Base-by-base conservation (phyloP, 257 asterid species). In the Solanum sejunctum region DNA sequence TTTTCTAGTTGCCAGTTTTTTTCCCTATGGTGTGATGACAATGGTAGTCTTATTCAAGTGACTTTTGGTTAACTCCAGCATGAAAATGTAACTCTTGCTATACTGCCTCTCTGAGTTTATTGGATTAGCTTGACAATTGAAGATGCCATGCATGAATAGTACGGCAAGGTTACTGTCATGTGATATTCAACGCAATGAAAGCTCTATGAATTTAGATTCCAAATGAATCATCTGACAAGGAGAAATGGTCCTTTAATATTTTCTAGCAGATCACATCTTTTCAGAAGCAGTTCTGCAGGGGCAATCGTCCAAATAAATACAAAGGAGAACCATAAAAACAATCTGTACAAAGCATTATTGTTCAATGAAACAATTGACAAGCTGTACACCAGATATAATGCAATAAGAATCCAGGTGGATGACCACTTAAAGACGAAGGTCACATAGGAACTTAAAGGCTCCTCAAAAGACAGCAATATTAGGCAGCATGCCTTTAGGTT, bases 401-500 rank as follows among this genome's bases (percentile, higher is more conserved):
- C 66, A 56, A 86, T 84, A 85, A 87, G 41, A 60, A 86, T 7
- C 6, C 58, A 47, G 13, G 81, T 47, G 43, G 55, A 20, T 21
- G 47, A 54, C 41, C 41, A 36, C 20, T 82, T 51, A 64, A 63
- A 60, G 28, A 43, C 49, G 23, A 6, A 63, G 47, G 56, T 20
- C 8, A 21, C 43, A 43, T 15, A 12, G 41, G 60, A 21, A 47
- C 43, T 21, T 12, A 8, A 39, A 64, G 84, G 66, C 55, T 81
- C 23, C 82, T 89, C 85, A 93, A 82, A 90, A 87, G 78, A 91
- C 90, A 83, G 95, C 90, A n/a, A 88, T 91, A 70, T 87, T 83
- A 36, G 88, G 54, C 49, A 88, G 75, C 90, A 85, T 87, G 26
- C 89, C 95, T 88, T 90, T 90, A 17, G 97, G 97, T 87, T 88